phyloP scores from a whole-genome alignment of 2,329 filamentous ascomycete genomes.

The Aschersonia sp. region DNA sequence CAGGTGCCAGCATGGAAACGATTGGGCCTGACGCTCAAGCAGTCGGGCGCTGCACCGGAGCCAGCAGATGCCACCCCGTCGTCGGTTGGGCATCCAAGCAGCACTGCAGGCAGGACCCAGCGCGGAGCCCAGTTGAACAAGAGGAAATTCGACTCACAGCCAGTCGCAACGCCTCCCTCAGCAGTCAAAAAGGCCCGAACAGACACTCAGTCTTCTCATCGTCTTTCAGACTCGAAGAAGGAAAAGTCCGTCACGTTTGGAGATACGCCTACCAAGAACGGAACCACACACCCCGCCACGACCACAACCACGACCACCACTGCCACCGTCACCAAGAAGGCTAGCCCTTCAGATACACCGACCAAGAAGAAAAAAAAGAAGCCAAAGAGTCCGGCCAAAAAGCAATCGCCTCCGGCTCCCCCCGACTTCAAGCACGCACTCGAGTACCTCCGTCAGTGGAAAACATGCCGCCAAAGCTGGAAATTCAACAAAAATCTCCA shows the following conservation, averaged over 20 bases:
- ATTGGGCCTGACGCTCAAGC: slow-evolving; percentile 49
- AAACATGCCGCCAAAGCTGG: slow-evolving; percentile 57
- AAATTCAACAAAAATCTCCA: slow-evolving; percentile 96
- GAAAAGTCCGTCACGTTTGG: slow-evolving; percentile 37
- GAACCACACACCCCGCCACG: not conserved
- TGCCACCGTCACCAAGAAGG: not conserved
- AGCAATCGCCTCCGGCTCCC: slow-evolving; percentile 20
- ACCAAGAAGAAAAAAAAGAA: slow-evolving; percentile 20
- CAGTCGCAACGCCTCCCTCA: slow-evolving; percentile 12
- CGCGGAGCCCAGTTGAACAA: slow-evolving; percentile 19
- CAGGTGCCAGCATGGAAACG: slow-evolving; percentile 45
- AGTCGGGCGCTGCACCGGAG: slow-evolving; percentile 17
- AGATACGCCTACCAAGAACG: slow-evolving; percentile 23
- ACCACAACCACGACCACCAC: no score
- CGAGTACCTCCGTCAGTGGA: slow-evolving; percentile 64
- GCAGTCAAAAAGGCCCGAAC: slow-evolving; percentile 20
- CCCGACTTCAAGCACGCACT: slow-evolving; percentile 48
- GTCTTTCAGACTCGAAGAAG: slow-evolving; percentile 17
- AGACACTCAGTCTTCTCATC: slow-evolving; percentile 10
- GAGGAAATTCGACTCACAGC: slow-evolving; percentile 23
- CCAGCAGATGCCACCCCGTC: slow-evolving; percentile 13
- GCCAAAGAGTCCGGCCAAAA: slow-evolving; percentile 19
- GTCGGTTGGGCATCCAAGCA: slow-evolving; percentile 22
- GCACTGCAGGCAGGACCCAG: slow-evolving; percentile 18
- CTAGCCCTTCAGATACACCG: slow-evolving; percentile 15